Percentiles rank a stretch among this genome's conserved stretches.
Conservation (phyloP, 345 rosid genomes). For the Arabis alpina region DNA sequence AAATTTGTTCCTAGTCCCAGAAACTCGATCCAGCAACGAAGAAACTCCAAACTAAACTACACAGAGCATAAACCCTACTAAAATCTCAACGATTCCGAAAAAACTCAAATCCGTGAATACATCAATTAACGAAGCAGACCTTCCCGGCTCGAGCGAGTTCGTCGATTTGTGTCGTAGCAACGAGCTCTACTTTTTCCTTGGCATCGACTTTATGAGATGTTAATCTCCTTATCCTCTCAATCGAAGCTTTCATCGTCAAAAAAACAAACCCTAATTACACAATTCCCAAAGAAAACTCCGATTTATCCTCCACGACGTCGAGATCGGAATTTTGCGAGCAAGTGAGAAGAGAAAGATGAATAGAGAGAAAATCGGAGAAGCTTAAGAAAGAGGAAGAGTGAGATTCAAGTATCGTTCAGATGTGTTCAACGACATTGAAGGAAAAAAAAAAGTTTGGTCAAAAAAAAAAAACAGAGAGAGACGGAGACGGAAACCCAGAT, state of each 20-base stretch:
- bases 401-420: constrained; percentile 47
- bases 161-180: constrained; percentile 60
- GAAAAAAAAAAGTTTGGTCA: constrained; percentile 41
- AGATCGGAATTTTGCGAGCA: constrained; percentile 24
- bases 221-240: constrained; percentile 68
- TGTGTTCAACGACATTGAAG: constrained; percentile 57
- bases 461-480: constrained; percentile 43
- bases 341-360: constrained; percentile 16
- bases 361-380: constrained; percentile 19
- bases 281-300: not conserved
- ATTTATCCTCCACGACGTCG: not conserved
- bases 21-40: too few relatives aligned
- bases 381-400: constrained; percentile 31
- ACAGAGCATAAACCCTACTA: constrained; percentile 38
- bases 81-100: constrained; percentile 29
- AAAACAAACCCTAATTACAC: constrained; percentile 47
- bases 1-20: not conserved
- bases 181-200: constrained; percentile 64
- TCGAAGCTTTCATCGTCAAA: constrained; percentile 74
- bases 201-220: constrained; percentile 69
- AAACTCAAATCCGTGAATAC: not conserved
- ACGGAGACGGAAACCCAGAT: constrained; percentile 40
- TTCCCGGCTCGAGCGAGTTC: constrained; percentile 85
- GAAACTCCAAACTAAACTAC: constrained; percentile 3
- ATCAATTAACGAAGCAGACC: constrained; percentile 46